phyloP scores from a whole-genome alignment of 2,329 filamentous ascomycete genomes.

The Polychaeton citri region DNA sequence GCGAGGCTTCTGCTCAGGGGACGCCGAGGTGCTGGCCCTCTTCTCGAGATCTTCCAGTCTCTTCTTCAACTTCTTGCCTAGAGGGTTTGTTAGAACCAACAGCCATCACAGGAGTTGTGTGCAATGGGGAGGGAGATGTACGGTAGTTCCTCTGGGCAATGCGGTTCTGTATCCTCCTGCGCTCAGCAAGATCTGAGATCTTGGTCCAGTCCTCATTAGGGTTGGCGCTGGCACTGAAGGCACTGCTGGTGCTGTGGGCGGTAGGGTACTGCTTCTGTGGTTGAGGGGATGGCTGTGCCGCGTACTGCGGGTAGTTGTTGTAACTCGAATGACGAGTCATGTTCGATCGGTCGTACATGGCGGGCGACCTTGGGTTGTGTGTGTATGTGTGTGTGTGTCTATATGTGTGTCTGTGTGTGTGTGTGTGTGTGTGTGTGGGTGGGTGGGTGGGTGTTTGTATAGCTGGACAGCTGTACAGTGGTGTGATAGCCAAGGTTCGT shows the following conservation, averaged over 20 bases:
- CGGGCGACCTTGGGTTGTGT: background rate
- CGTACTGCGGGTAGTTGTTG: slow-evolving; percentile 26
- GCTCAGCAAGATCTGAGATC: slow-evolving; percentile 92
- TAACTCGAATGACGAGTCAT: slow-evolving; percentile 34
- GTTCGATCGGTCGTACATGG: slow-evolving; percentile 15
- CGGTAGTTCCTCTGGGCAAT: slow-evolving; percentile 97
- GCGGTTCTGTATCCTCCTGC: slow-evolving; percentile 87
- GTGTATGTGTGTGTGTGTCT: background rate
- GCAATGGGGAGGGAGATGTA: slow-evolving; percentile 34
- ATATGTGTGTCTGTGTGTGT: background rate
- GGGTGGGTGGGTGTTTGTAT: background rate
- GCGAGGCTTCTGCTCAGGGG: slow-evolving; percentile 44
- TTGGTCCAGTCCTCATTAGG: slow-evolving; percentile 98
- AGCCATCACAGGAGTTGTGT: background rate
- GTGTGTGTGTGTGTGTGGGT: background rate
- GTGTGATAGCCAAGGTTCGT: background rate
- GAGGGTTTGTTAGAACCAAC: slow-evolving; percentile 11
- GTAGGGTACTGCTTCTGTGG: slow-evolving; percentile 51
- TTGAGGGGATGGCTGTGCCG: slow-evolving; percentile 23
- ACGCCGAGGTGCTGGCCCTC: slow-evolving; percentile 50
- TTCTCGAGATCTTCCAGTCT: slow-evolving; percentile 75
- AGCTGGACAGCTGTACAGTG: background rate
- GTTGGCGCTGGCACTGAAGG: slow-evolving; percentile 87
- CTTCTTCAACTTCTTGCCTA: slow-evolving; percentile 88
- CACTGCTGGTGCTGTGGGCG: slow-evolving; percentile 72